Conservation (phyloP, 306 rosid genomes). For the Castanopsis chinensis region DNA sequence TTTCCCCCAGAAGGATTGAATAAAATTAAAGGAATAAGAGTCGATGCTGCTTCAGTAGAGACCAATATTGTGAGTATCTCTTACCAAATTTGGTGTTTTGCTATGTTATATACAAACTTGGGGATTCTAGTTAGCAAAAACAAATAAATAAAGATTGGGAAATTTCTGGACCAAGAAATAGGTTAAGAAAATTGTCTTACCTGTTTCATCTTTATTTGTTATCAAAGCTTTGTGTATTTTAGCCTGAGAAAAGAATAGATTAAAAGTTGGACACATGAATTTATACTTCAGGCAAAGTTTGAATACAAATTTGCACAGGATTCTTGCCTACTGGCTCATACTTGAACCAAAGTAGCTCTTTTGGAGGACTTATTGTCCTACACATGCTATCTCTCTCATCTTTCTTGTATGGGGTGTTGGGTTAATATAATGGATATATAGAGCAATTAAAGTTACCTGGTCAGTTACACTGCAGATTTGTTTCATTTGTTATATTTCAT, state of each 20-base stretch:
- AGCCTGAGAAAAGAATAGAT: too few relatives aligned
- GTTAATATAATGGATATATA: background rate
- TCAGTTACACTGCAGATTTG: background rate
- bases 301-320: too few relatives aligned
- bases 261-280: too few relatives aligned
- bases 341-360: background rate
- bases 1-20: constrained; percentile 49
- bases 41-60: constrained; percentile 52
- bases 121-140: background rate
- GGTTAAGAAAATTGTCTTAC: too few relatives aligned
- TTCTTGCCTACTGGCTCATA: too few relatives aligned
- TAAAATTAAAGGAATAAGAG: constrained; percentile 54
- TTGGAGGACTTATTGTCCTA: background rate
- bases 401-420: background rate
- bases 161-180: too few relatives aligned
- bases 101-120: background rate
- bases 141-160: background rate
- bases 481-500: background rate
- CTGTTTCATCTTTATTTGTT: too few relatives aligned
- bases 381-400: background rate
- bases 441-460: background rate
- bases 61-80: constrained; percentile 79
- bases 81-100: background rate
- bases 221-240: too few relatives aligned
- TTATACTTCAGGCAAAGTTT: too few relatives aligned